A percentile compares a stretch with the other conserved stretches of the same genome.
Conservation (phyloP, 2,329 filamentous ascomycete genomes). For the Nectriaceae sp. region DNA sequence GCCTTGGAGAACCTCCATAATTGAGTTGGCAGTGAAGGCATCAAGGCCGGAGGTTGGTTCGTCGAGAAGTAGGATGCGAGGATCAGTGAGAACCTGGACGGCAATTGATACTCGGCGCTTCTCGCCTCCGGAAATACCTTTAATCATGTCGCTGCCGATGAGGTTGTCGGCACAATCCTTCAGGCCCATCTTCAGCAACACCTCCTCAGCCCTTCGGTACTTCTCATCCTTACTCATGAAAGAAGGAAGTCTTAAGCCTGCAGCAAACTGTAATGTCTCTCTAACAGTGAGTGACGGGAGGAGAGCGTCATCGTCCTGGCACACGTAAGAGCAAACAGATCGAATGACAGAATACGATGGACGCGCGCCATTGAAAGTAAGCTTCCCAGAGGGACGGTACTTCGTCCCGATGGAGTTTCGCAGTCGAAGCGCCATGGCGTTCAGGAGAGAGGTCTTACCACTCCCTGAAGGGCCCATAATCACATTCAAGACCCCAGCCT, state of each 20-base stretch:
- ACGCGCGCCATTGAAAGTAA: conserved; percentile 69
- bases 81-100: conserved; percentile 75
- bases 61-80: conserved; percentile 71
- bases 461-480: conserved; percentile 81
- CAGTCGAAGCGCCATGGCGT: conserved; percentile 70
- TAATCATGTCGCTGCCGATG: conserved; percentile 70
- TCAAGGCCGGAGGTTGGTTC: conserved; percentile 78
- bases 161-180: conserved; percentile 78
- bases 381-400: conserved; percentile 62
- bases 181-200: conserved; percentile 73
- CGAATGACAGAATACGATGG: conserved; percentile 70
- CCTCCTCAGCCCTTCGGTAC: conserved; percentile 66
- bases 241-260: conserved; percentile 68
- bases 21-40: conserved; percentile 76
- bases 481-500: conserved; percentile 69
- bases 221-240: conserved; percentile 73
- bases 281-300: conserved; percentile 74
- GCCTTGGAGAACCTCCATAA: conserved; percentile 71
- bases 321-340: conserved; percentile 75
- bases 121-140: conserved; percentile 79
- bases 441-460: conserved; percentile 75
- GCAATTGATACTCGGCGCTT: conserved; percentile 78
- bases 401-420: conserved; percentile 61
- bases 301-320: conserved; percentile 76
- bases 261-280: conserved; percentile 72